phyloP scores from a whole-genome alignment of 2,329 filamentous ascomycete species.

The Neofusicoccum sp. region DNA sequence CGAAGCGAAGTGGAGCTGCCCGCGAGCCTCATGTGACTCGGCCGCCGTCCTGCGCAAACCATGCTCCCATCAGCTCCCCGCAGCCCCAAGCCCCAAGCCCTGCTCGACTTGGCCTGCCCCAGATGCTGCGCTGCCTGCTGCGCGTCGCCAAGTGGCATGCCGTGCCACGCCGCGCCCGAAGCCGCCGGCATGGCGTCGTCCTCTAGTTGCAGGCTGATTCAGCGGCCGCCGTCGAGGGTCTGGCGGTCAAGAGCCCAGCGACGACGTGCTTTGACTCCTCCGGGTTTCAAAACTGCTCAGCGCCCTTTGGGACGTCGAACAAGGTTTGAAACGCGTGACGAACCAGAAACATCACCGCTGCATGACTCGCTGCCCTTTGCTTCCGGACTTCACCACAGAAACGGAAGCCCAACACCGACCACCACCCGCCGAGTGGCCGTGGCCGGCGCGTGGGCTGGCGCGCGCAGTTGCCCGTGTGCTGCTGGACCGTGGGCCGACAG shows the following conservation, averaged over 20 bases:
- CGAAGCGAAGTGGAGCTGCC: conserved; percentile 16
- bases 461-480: not conserved
- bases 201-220: not conserved
- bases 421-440: not conserved
- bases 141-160: not conserved
- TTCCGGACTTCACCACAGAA: conserved; percentile 2
- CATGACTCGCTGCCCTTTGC: conserved; percentile 6
- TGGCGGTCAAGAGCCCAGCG: not conserved
- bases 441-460: not conserved
- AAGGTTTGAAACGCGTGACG: conserved; percentile 6
- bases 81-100: not conserved
- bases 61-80: not conserved
- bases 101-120: not conserved
- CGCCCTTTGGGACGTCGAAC: not conserved
- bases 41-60: not conserved
- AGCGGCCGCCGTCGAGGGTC: not conserved
- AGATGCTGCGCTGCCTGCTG: not conserved
- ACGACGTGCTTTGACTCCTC: not conserved
- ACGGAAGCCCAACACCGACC: not conserved
- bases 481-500: not conserved
- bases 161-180: not conserved
- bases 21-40: not conserved
- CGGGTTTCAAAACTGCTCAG: not conserved
- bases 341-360: conserved; percentile 3
- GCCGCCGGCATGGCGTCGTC: not conserved